Percentiles rank a stretch among this genome's conserved stretches.
Evolutionary conservation across 2,329 filamentous ascomycete genomes (phyloP).

Genomic region (Calcarisporium arbuscula): DNA sequence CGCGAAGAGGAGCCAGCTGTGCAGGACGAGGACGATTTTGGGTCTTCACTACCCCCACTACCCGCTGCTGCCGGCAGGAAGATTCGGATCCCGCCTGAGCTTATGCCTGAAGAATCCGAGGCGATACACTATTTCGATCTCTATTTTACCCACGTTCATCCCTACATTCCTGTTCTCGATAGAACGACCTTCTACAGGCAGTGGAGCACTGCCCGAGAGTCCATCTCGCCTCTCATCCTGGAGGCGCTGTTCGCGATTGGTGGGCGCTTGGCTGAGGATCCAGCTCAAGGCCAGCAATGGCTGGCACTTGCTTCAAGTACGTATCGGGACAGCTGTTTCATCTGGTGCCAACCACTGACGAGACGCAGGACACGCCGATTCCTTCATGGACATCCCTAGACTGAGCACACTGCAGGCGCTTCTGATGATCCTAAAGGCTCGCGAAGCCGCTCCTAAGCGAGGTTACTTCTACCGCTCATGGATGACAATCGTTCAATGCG

Average conservation of each 20-base stretch:
- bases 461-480: constrained; percentile 97
- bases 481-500: constrained; percentile 89
- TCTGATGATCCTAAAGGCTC: constrained; percentile 80
- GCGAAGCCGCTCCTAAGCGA: constrained; percentile 84
- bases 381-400: constrained; percentile 86
- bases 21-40: constrained; percentile 67
- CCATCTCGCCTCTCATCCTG: constrained; percentile 81
- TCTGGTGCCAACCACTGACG: constrained; percentile 2
- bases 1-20: constrained; percentile 56
- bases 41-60: constrained; percentile 62
- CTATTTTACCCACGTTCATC: constrained; percentile 85
- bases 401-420: constrained; percentile 89
- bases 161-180: constrained; percentile 86
- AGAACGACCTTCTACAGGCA: constrained; percentile 78
- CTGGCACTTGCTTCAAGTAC: constrained; percentile 79
- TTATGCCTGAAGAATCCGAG: constrained; percentile 86
- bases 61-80: constrained; percentile 64
- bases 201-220: constrained; percentile 76
- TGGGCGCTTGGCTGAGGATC: constrained; percentile 75
- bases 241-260: constrained; percentile 91
- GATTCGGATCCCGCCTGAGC: constrained; percentile 81
- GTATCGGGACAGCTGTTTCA: constrained; percentile 12
- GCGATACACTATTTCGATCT: constrained; percentile 81
- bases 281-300: constrained; percentile 84
- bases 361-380: constrained; percentile 71